A percentile compares a stretch with the other conserved stretches of the same genome.
These are phyloP conservation scores for Phytomonas serpens DNA, from an alignment of 208 protist genomes.

Conservation along the genomic window DNA sequence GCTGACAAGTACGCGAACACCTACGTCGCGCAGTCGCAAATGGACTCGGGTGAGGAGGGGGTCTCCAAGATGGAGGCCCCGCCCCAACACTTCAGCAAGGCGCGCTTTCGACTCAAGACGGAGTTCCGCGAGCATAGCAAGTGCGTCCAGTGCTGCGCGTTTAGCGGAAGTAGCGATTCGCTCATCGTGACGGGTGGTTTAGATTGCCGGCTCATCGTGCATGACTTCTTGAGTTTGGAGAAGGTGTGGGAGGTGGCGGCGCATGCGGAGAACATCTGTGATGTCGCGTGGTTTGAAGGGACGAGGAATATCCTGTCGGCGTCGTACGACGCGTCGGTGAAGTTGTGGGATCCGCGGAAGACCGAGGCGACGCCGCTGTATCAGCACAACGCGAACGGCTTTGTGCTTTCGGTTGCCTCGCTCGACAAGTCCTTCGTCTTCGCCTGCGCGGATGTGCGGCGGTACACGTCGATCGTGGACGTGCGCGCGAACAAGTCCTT, in stretches of 20 bases:
- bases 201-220: slow-evolving; percentile 69
- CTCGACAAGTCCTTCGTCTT: slow-evolving; percentile 70
- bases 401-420: slow-evolving; percentile 59
- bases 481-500: slow-evolving; percentile 29
- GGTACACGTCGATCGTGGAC: slow-evolving; percentile 68
- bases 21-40: slow-evolving; percentile 17
- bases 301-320: slow-evolving; percentile 67
- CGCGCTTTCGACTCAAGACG: slow-evolving; percentile 55
- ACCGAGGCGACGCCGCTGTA: slow-evolving; percentile 32
- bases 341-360: slow-evolving; percentile 74
- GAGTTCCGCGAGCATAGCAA: slow-evolving; percentile 75
- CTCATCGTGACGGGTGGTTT: slow-evolving; percentile 69
- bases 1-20: slow-evolving; percentile 24
- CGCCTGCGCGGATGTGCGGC: slow-evolving; percentile 67
- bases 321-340: slow-evolving; percentile 80
- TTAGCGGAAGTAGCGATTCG: slow-evolving; percentile 52
- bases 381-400: slow-evolving; percentile 54
- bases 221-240: slow-evolving; percentile 69
- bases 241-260: slow-evolving; percentile 51
- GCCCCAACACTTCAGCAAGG: background rate
- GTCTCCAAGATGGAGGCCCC: background rate
- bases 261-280: slow-evolving; percentile 69
- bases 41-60: slow-evolving; percentile 17
- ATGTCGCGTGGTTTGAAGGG: slow-evolving; percentile 73
- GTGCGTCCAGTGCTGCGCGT: slow-evolving; percentile 71